Evolutionary conservation across 495 filamentous ascomycete species (phyloP).

Genomic region (Emericellopsis terricola): DNA sequence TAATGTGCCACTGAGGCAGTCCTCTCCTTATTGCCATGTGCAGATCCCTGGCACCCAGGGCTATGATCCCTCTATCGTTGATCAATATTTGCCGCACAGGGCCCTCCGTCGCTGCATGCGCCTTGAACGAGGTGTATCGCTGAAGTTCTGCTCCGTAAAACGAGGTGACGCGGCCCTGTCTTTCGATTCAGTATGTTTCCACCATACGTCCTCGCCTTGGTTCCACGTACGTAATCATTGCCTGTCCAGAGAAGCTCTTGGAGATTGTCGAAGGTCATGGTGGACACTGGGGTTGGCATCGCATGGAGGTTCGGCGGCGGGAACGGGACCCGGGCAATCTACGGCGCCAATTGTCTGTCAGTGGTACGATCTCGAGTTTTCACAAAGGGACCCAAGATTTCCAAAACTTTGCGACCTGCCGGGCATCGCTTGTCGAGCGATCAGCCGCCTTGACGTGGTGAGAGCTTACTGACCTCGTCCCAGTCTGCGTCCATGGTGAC

Average conservation of each 20-base stretch:
- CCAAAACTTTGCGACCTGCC: slow-evolving; percentile 2
- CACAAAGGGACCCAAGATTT: slow-evolving; percentile 2
- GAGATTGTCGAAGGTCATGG: slow-evolving; percentile 69
- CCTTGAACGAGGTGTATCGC: slow-evolving; percentile 51
- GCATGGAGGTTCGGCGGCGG: slow-evolving; percentile 45
- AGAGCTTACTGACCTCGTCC: slow-evolving; percentile 36
- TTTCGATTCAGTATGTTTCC: no score
- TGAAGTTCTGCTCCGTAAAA: slow-evolving; percentile 71
- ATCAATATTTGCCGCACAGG: slow-evolving; percentile 62
- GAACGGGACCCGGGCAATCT: slow-evolving; percentile 55
- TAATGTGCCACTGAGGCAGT: slow-evolving; percentile 68
- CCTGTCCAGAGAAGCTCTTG: slow-evolving; percentile 87
- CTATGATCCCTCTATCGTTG: slow-evolving; percentile 71
- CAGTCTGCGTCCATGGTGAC: slow-evolving; percentile 37
- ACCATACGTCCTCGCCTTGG: not conserved
- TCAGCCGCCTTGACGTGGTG: no score
- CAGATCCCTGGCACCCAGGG: slow-evolving; percentile 55
- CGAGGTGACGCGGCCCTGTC: slow-evolving; percentile 64
- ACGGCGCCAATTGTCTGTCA: slow-evolving; percentile 8
- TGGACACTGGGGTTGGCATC: slow-evolving; percentile 44
- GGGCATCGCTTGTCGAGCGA: not conserved
- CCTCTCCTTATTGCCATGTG: slow-evolving; percentile 75
- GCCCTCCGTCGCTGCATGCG: slow-evolving; percentile 47
- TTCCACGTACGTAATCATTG: slow-evolving; percentile 58
- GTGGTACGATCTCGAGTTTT: no score